Base-by-base conservation (phyloP, 1,284 basidiomycete species). In the Phellopilus nigrolimitatus region DNA sequence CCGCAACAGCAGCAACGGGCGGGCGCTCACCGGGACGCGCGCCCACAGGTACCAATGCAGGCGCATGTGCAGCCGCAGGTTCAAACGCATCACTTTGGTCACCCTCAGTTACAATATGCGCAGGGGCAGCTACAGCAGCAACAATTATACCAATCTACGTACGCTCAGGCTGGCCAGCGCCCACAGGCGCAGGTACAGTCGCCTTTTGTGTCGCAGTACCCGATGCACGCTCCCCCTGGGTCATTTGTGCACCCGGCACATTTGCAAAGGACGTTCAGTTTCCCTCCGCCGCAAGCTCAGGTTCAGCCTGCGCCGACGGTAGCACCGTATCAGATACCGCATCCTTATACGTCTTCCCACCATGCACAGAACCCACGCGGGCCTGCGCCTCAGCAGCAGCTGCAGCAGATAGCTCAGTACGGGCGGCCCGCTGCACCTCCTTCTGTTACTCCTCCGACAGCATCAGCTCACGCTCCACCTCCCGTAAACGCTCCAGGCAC, bases 391-490 rank as follows among this genome's bases (percentile, higher is more conserved):
- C 45, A 36, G 13, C 55, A 52, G 12, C 53, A 51, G 31, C 41
- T 47, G 9, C 46, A 41, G 13, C 55, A 42, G 13, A 17, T n/a
- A 36, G 31, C 42, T 28, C 43, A 51, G 31, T 28, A 49, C 15
- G 19, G 19, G 7, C 31, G 34, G 13, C 49, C 31, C 9, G 40
- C 38, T 17, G 45, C 27, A 12, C 19, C 46, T 46, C 36, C 46
- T 38, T 30, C 24, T 5, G 13, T 36, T 30, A 19, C 47, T n/a
- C 36, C 33, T 10, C 50, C 41, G 6, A 24, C 24, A 39, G 46
- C 45, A 6, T 24, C 40, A 30, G 39, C 33, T n/a, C 49, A 47
- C 42, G 21, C 49, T 43, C 48, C 30, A 24, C 39, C 56, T 24
- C 37, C 36, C 25, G 10, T 41, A 28, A 39, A 19, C 24, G 5